Base-by-base conservation (phyloP, 1,139 yeast species). In the Debaryomyces psychrophilus region DNA sequence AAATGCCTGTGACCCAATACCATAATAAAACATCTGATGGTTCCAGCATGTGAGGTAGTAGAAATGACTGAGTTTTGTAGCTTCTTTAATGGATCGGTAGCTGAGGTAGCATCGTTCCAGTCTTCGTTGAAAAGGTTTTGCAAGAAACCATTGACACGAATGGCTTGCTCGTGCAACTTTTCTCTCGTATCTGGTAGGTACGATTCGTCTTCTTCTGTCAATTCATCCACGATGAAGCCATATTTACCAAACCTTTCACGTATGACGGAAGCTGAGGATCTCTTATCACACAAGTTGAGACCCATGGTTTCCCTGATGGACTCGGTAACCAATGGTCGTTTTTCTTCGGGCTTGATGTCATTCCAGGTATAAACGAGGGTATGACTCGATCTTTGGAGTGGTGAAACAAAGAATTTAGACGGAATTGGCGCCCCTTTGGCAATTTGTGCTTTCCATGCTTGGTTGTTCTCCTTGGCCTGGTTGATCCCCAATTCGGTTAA, bases 241-340 rank as follows among this genome's bases (percentile, higher is more conserved):
- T 69, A 62, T 17, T 62, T 52, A 46, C 50, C 59, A 45, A 75
- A 72, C 35, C 81, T 60, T 18, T 67, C 59, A 7, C 52, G 53
- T 22, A 79, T 74, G 34, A 65, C 67, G 0, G 69, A 14, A 87
- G 67, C 69, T 8, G 74, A 49, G 2, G 80, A 68, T 47, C 90
- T 66, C 57, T 77, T 75, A 61, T 86, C 90, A 60, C 92, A 85
- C 2, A 82, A 64, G 59, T 85, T 87, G n/a, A 66, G 69, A 1
- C 90, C 90, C 28, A 81, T 71, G 2, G 85, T 82, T 59, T 86
- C 93, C 42, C 92, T 87, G 26, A 82, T 69, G 1, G 81, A 78
- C 58, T 85, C 92, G 36, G 89, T 71, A 6, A 86, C 62, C 11
- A 75, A 49, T 8, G 79, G 79, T 18, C 44, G 55, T 11, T 31